phyloP scores from a whole-genome alignment of 331 rosid species.

The Malus hybrid region DNA sequence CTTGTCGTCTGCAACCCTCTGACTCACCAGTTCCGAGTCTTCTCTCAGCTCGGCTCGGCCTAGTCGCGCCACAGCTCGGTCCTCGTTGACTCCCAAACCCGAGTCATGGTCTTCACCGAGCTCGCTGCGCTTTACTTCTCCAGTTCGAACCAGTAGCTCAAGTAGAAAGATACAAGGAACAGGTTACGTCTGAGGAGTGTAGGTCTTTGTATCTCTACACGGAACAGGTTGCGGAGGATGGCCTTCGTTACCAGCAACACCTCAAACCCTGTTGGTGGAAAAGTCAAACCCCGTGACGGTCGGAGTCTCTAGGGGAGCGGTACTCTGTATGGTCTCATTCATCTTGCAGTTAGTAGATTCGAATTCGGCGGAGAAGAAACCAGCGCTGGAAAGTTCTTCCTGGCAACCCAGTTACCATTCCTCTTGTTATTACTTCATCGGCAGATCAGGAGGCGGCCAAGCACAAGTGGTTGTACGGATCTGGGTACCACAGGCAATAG shows the following conservation, averaged over 20 bases:
- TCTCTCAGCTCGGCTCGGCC: conserved; percentile 84
- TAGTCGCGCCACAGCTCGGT: conserved; percentile 92
- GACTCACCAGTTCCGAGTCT: conserved; percentile 50
- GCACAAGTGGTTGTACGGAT: too few relatives aligned
- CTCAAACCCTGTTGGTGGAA: too few relatives aligned
- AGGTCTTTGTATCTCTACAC: too few relatives aligned
- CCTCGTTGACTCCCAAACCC: conserved; percentile 48
- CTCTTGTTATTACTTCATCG: not conserved
- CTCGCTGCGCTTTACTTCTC: conserved; percentile 69
- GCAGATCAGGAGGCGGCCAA: too few relatives aligned
- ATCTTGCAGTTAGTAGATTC: conserved; percentile 77
- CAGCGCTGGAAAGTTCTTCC: conserved; percentile 58
- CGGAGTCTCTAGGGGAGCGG: conserved; percentile 89
- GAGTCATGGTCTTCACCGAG: conserved; percentile 76
- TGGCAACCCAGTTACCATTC: conserved; percentile 68
- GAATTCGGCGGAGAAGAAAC: conserved; percentile 58
- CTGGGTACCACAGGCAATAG: too few relatives aligned
- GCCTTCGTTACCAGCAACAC: too few relatives aligned
- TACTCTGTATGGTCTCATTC: conserved; percentile 57
- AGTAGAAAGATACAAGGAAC: not conserved
- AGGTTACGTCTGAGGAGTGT: too few relatives aligned
- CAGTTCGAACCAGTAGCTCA: conserved; percentile 41
- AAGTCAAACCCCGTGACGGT: conserved; percentile 50
- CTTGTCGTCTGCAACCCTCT: conserved; percentile 72
- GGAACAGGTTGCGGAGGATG: too few relatives aligned